Evolutionary conservation across 805 yeast genomes (phyloP).

Genomic region (Helenozyma rhizophorensis): DNA sequence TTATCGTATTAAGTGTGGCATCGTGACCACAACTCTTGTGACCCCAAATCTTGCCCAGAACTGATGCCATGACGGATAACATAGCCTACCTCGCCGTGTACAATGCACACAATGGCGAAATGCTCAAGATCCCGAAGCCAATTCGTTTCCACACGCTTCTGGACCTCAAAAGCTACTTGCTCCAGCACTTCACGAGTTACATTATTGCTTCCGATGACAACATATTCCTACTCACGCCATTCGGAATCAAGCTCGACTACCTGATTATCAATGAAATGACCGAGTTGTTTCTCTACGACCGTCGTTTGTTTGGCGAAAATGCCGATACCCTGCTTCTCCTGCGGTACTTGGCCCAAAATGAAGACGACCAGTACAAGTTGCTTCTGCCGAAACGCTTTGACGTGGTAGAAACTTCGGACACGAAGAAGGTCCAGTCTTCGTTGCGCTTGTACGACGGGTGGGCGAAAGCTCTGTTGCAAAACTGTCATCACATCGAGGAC

Average conservation of each 20-base stretch:
- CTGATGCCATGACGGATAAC: neutral
- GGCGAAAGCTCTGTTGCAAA: conserved; percentile 45
- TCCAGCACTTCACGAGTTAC: conserved; percentile 22
- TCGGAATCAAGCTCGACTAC: conserved; percentile 58
- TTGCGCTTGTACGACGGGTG: conserved; percentile 49
- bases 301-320: conserved; percentile 44
- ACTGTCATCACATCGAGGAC: conserved; percentile 30
- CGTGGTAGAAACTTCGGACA: neutral
- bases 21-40: no score
- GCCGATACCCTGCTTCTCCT: conserved; percentile 6
- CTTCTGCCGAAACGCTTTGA: neutral
- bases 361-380: neutral
- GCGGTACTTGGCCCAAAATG: conserved; percentile 10
- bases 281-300: conserved; percentile 62
- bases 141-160: conserved; percentile 33
- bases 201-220: conserved; percentile 22
- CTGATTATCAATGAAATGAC: conserved; percentile 47
- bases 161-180: conserved; percentile 27
- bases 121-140: conserved; percentile 35
- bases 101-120: conserved; percentile 37
- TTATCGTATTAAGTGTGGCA: no score
- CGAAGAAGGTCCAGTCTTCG: conserved; percentile 23
- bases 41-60: no score
- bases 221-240: conserved; percentile 56
- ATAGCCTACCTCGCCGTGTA: conserved; percentile 25